Conservation (phyloP, 805 yeast genomes). For the Brettanomyces sp. region DNA sequence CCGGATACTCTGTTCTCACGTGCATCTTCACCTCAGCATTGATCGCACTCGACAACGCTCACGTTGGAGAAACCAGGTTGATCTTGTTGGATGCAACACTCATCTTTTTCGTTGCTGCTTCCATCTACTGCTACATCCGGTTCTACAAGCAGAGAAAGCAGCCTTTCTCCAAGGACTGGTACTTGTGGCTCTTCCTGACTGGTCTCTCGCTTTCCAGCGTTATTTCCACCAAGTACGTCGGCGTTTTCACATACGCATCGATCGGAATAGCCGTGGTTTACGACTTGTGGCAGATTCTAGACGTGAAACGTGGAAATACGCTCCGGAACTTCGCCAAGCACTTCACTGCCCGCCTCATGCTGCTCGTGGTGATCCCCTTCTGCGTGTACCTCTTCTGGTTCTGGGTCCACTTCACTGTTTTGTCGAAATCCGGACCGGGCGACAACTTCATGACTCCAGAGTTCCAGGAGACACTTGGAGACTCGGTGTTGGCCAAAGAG, state of each 20-base stretch:
- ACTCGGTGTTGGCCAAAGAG: constrained; percentile 63
- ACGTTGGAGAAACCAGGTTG: constrained; percentile 80
- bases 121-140: constrained; percentile 69
- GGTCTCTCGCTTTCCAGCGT: constrained; percentile 86
- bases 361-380: constrained; percentile 74
- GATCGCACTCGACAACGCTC: constrained; percentile 84
- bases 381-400: constrained; percentile 81
- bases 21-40: constrained; percentile 68
- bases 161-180: constrained; percentile 72
- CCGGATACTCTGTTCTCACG: constrained; percentile 70
- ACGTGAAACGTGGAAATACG: constrained; percentile 56
- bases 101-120: constrained; percentile 70
- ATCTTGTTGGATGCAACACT: constrained; percentile 88
- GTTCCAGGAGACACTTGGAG: constrained; percentile 87
- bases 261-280: constrained; percentile 79
- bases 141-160: constrained; percentile 59
- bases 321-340: constrained; percentile 53
- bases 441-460: constrained; percentile 91
- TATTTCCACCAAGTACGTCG: constrained; percentile 93
- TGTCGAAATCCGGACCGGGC: constrained; percentile 89
- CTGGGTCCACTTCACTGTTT: constrained; percentile 77
- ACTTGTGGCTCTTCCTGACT: constrained; percentile 76
- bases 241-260: constrained; percentile 81
- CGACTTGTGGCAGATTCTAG: constrained; percentile 85
- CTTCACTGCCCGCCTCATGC: constrained; percentile 60